Evolutionary conservation across 2,329 filamentous ascomycete genomes (phyloP).

Genomic region (Monosporascus sp.): DNA sequence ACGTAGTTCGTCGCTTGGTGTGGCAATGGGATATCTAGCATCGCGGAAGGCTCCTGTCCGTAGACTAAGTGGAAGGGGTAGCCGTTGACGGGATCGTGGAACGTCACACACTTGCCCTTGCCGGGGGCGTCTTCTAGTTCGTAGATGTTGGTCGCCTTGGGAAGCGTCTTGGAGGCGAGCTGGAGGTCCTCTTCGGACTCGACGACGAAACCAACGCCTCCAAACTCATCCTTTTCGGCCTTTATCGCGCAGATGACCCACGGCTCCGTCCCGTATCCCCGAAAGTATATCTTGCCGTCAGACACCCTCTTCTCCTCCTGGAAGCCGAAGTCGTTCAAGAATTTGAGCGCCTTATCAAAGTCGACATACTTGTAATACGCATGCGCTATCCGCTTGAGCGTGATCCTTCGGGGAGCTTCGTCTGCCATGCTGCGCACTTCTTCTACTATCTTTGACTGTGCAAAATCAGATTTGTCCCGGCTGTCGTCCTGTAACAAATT

Average conservation of each 20-base stretch:
- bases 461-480: neutral
- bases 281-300: slow-evolving; percentile 48
- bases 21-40: slow-evolving; percentile 32
- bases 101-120: slow-evolving; percentile 46
- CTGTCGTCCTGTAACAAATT: too few relatives aligned
- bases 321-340: slow-evolving; percentile 46
- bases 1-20: slow-evolving; percentile 42
- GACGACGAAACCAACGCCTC: slow-evolving; percentile 54
- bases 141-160: slow-evolving; percentile 41
- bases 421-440: slow-evolving; percentile 16
- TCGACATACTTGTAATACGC: slow-evolving; percentile 44
- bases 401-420: slow-evolving; percentile 20
- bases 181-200: slow-evolving; percentile 51
- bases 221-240: slow-evolving; percentile 44
- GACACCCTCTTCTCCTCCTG: slow-evolving; percentile 28
- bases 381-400: slow-evolving; percentile 31
- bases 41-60: slow-evolving; percentile 41
- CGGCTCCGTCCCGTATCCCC: slow-evolving; percentile 56
- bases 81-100: slow-evolving; percentile 48
- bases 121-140: slow-evolving; percentile 46
- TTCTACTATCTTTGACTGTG: neutral
- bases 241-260: slow-evolving; percentile 52
- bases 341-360: slow-evolving; percentile 34
- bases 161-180: slow-evolving; percentile 40
- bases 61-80: slow-evolving; percentile 54